A percentile compares a stretch with the other conserved stretches of the same genome.
Evolutionary conservation across 768 basidiomycete genomes (phyloP).

Genomic region (Trametes gibbosa): DNA sequence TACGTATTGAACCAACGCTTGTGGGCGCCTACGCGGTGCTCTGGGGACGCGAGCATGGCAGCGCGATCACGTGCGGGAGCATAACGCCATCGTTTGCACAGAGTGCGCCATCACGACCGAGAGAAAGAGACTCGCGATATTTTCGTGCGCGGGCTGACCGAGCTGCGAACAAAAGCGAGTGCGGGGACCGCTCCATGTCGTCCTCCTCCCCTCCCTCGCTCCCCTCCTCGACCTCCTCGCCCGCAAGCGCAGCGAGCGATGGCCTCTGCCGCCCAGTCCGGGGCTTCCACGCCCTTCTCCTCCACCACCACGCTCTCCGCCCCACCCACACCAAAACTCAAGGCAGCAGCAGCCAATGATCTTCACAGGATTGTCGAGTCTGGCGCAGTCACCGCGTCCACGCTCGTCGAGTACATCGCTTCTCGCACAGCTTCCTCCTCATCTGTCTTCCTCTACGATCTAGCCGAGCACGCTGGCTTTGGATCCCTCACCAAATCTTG

Average conservation of each 20-base stretch:
- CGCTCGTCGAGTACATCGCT: slow-evolving; percentile 65
- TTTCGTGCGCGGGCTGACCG: not conserved
- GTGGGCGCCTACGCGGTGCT: slow-evolving; percentile 5
- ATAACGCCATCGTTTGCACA: slow-evolving; percentile 24
- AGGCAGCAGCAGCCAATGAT: slow-evolving; percentile 22
- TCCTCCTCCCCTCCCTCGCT: not conserved
- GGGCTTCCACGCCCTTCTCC: slow-evolving; percentile 30
- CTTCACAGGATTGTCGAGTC: slow-evolving; percentile 21
- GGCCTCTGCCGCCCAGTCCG: slow-evolving; percentile 27
- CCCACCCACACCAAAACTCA: slow-evolving; percentile 31
- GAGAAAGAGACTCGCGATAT: not conserved
- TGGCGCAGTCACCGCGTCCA: slow-evolving; percentile 47
- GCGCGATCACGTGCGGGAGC: slow-evolving; percentile 14
- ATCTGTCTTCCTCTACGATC: slow-evolving; percentile 75
- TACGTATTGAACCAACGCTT: not conserved
- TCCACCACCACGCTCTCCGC: slow-evolving; percentile 35
- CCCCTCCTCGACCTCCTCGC: not conserved
- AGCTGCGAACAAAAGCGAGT: slow-evolving; percentile 9
- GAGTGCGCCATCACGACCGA: slow-evolving; percentile 13
- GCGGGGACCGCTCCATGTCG: not conserved
- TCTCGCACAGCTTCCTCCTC: slow-evolving; percentile 57
- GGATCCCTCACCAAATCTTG: slow-evolving; percentile 70
- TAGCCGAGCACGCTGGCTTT: slow-evolving; percentile 83
- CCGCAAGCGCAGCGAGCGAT: slow-evolving; percentile 15
- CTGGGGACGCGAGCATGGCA: not conserved